Base-by-base conservation (phyloP, 179 eudicot genomes). In the Beta corolliflora region DNA sequence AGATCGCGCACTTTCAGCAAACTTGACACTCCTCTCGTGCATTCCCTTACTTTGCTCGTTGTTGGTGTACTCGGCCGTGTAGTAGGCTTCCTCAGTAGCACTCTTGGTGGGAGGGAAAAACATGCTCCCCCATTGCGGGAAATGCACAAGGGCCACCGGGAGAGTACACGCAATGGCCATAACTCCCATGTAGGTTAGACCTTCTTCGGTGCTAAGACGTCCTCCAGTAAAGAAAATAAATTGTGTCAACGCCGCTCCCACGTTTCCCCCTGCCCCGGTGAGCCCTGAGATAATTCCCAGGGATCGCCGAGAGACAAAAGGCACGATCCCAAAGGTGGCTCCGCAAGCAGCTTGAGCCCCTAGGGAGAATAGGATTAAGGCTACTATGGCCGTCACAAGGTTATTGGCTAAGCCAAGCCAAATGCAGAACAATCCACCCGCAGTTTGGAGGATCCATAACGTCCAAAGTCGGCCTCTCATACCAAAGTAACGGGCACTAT, bases 121-220 rank as follows among this genome's bases (percentile, higher is more conserved):
- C 87, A 85, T 85, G n/a, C 87, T 71, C 10, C 87, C 87, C 87
- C 87, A 85, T 71, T 85, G 87, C 5, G 87, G 87, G 36, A 85
- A 85, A 44, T 85, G 85, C 9, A 85, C 74, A 1, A 76, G 13
- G 7, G 83, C 65, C 48, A 85, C 85, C 0, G 85, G 87, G 19
- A 85, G n/a, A 11, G 87, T 85, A 11, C 82, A 75, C 0, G 25
- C 73, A 9, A 85, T 63, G 2, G 77, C 55, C 87, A 85, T 82
- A 9, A 82, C 44, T 5, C 87, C 87, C 87, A 85, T 85, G 66
- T 54, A 85, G 2, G 80, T 71, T 31, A 82, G 53, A 66, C 87
- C 85, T 15, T 45, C 48, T 11, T 77, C 81, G 0, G 83, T 82
- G 0, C 83, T 75, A 59, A 69, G 75, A 48, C 52, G n/a, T 1